Percentiles rank a stretch among this genome's conserved stretches.
phyloP scores from a whole-genome alignment of 805 yeast genomes.

The Candida sanyiensis region DNA sequence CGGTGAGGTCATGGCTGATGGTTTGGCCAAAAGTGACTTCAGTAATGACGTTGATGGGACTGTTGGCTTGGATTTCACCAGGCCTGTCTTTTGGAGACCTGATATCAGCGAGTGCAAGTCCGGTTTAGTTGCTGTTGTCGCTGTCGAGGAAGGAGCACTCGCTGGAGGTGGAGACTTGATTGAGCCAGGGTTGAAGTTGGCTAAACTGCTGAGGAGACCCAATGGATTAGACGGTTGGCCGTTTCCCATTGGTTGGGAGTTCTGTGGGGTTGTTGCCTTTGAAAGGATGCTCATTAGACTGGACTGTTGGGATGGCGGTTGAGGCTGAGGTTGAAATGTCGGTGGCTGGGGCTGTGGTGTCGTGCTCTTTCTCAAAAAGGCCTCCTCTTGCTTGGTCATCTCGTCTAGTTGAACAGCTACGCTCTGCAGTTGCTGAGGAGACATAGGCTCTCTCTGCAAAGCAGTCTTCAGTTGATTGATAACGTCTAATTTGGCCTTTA shows the following conservation, averaged over 20 bases:
- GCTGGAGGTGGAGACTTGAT: background rate
- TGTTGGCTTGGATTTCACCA: constrained; percentile 13
- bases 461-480: constrained; percentile 32
- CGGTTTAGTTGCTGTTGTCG: constrained; percentile 9
- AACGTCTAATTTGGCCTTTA: constrained; percentile 28
- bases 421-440: constrained; percentile 27
- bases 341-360: constrained; percentile 10
- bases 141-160: constrained; percentile 6
- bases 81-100: constrained; percentile 18
- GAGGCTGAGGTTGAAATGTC: constrained; percentile 7
- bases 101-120: constrained; percentile 18
- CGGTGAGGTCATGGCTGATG: background rate
- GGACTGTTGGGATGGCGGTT: constrained; percentile 21
- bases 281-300: constrained; percentile 3
- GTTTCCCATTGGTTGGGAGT: background rate
- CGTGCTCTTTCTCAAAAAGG: constrained; percentile 26
- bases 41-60: constrained; percentile 2
- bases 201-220: constrained; percentile 17
- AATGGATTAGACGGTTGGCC: constrained; percentile 10
- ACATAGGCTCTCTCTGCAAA: constrained; percentile 29
- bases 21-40: background rate
- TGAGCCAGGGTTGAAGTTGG: constrained; percentile 13
- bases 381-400: constrained; percentile 34
- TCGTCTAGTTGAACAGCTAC: constrained; percentile 35
- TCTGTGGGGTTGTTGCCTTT: constrained; percentile 2